phyloP scores from a whole-genome alignment of 2,329 filamentous ascomycete species.

The Fusarium coffeatum region DNA sequence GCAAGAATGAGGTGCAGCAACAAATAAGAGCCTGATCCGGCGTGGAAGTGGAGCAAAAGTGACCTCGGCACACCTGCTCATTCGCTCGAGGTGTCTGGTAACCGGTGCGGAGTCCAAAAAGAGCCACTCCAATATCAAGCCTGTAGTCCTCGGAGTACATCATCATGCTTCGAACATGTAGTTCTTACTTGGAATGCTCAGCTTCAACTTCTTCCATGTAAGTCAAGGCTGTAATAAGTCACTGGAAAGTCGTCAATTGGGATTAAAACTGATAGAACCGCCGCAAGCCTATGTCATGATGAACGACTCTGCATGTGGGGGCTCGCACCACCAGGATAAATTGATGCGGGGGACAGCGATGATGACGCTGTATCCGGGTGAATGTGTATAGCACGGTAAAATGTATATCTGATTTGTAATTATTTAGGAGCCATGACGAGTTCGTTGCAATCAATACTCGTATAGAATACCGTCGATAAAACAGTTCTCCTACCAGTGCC shows the following conservation, averaged over 20 bases:
- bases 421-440: not conserved
- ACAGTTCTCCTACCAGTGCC: too few species aligned
- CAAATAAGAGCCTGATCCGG: not conserved
- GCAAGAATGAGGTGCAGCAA: not conserved
- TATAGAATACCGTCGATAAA: not conserved
- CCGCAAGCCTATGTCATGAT: not conserved
- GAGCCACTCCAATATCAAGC: too few species aligned
- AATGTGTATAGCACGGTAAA: not conserved
- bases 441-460: not conserved
- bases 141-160: too few species aligned
- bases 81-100: not conserved
- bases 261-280: too few species aligned
- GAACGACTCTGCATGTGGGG: not conserved
- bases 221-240: too few species aligned
- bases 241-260: too few species aligned
- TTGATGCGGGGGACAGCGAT: not conserved
- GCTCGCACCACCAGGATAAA: constrained; percentile 8
- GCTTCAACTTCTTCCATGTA: not conserved
- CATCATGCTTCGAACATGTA: not conserved
- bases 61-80: not conserved
- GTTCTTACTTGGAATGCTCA: too few species aligned
- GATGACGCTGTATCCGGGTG: constrained; percentile 7
- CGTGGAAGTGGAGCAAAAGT: not conserved
- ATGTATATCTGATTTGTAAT: constrained; percentile 2
- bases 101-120: too few species aligned